Evolutionary conservation across 371 early-diverging fungal species (phyloP).

Genomic region (Mucor velutinosus): DNA sequence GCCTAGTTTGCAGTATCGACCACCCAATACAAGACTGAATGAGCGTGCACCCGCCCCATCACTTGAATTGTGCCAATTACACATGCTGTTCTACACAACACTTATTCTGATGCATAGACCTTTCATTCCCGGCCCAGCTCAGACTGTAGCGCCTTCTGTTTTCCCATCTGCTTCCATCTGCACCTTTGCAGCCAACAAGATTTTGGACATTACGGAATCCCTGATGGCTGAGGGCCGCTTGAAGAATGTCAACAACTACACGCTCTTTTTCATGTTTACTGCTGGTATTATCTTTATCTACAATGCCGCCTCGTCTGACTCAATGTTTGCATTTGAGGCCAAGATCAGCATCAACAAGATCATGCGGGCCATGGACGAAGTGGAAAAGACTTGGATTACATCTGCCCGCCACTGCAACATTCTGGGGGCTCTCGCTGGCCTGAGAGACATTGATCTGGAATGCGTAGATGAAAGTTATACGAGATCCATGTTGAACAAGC

Average conservation of each 20-base stretch:
- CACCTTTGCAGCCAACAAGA: slow-evolving; percentile 60
- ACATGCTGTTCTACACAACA: slow-evolving; percentile 76
- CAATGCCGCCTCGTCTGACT: slow-evolving; percentile 42
- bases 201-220: slow-evolving; percentile 53
- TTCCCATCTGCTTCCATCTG: slow-evolving; percentile 57
- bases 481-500: neutral
- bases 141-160: slow-evolving; percentile 31
- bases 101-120: slow-evolving; percentile 78
- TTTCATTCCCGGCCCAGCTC: slow-evolving; percentile 46
- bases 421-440: slow-evolving; percentile 48
- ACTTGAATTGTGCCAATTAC: slow-evolving; percentile 53
- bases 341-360: slow-evolving; percentile 51
- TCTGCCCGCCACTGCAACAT: slow-evolving; percentile 51
- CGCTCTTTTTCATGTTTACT: slow-evolving; percentile 50
- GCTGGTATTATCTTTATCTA: slow-evolving; percentile 53
- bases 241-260: slow-evolving; percentile 40
- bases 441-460: slow-evolving; percentile 48
- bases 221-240: slow-evolving; percentile 37
- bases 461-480: slow-evolving; percentile 32
- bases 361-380: slow-evolving; percentile 46
- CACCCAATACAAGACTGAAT: slow-evolving; percentile 38
- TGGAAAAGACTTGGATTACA: slow-evolving; percentile 46
- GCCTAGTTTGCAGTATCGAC: slow-evolving; percentile 40
- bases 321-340: slow-evolving; percentile 44
- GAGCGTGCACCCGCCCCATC: slow-evolving; percentile 41